Evolutionary conservation across 192 early-diverging fungal species (phyloP).

Genomic region (Backusella luteola): DNA sequence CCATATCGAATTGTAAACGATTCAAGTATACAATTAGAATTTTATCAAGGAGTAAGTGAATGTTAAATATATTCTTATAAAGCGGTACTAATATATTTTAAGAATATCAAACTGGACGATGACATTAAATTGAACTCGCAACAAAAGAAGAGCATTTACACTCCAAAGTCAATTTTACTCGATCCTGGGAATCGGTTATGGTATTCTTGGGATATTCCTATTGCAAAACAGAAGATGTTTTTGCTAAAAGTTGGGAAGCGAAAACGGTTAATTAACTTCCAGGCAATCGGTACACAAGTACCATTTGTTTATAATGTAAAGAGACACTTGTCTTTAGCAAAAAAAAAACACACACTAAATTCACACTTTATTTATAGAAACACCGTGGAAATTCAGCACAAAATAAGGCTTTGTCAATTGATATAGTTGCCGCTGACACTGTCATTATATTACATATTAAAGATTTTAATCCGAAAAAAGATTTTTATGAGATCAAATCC

Average conservation of each 20-base stretch:
- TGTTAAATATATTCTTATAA: not conserved
- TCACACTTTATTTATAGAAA: not conserved
- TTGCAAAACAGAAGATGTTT: conserved; percentile 52
- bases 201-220: conserved; percentile 82
- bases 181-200: conserved; percentile 29
- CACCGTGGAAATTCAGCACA: not conserved
- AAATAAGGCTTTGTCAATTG: conserved; percentile 47
- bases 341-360: not conserved
- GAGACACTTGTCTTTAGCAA: not conserved
- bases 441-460: conserved; percentile 53
- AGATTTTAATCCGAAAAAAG: conserved; percentile 44
- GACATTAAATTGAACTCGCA: conserved; percentile 2
- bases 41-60: conserved; percentile 25
- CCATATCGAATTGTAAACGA: conserved; percentile 65
- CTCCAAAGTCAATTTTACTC: not conserved
- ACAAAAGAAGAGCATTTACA: conserved; percentile 7
- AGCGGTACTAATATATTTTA: no score
- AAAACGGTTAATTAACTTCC: conserved; percentile 61
- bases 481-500: conserved; percentile 43
- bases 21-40: conserved; percentile 11
- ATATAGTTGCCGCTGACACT: conserved; percentile 56
- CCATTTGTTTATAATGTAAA: conserved; percentile 63
- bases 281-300: conserved; percentile 75
- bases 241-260: conserved; percentile 58
- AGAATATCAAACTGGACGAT: not conserved